phyloP scores from a whole-genome alignment of 2,329 filamentous ascomycete genomes.

The Fusarium zealandicum region DNA sequence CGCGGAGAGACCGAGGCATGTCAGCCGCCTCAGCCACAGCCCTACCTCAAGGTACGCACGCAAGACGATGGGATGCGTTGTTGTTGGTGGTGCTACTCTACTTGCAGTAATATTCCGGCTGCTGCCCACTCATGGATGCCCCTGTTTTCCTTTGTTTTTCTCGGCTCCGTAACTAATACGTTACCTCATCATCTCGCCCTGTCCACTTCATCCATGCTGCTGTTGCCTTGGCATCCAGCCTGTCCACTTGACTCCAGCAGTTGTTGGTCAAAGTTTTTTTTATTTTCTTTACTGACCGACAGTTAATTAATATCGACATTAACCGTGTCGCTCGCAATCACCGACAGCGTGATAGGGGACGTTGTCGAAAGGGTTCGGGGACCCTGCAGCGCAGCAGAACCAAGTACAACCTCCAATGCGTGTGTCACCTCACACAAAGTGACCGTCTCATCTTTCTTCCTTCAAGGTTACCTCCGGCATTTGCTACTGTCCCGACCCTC shows the following conservation, averaged over 20 bases:
- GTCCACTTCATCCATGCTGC: slow-evolving; percentile 7
- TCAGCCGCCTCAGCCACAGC: slow-evolving; percentile 33
- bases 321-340: not conserved
- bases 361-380: no score
- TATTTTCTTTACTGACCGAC: not conserved
- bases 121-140: not conserved
- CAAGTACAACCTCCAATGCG: no score
- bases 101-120: no score
- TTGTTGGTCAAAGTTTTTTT: not conserved
- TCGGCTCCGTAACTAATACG: slow-evolving; percentile 2
- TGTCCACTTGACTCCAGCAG: slow-evolving; percentile 7
- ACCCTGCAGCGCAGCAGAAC: no score
- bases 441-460: no score
- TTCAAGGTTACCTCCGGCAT: no score
- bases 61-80: not conserved
- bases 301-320: slow-evolving; percentile 4
- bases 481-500: no score
- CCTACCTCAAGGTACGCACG: slow-evolving; percentile 7
- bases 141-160: slow-evolving; percentile 3
- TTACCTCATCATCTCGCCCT: slow-evolving; percentile 16
- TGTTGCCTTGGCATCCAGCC: slow-evolving; percentile 17
- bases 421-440: no score
- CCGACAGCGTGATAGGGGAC: not conserved
- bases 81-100: not conserved
- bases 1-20: slow-evolving; percentile 32